Evolutionary conservation across 345 rosid genomes (phyloP).

Genomic region (Sapria himalayana): DNA sequence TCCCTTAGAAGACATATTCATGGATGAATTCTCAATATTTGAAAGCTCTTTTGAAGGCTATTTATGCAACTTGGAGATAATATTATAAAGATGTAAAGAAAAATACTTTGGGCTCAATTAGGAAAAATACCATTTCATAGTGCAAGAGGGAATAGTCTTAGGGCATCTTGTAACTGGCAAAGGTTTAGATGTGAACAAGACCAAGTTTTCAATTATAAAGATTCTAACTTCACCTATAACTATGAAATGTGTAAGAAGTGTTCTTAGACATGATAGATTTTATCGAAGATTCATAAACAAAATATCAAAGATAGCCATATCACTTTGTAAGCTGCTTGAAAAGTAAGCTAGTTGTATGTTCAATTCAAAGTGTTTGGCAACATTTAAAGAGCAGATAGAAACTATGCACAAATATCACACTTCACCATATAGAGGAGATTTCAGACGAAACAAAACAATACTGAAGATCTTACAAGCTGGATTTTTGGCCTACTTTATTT

Average conservation of each 20-base stretch:
- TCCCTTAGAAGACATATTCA: no score
- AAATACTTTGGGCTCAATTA: background rate
- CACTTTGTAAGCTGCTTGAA: background rate
- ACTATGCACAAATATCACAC: no score
- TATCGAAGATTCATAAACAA: background rate
- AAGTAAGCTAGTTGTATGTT: background rate
- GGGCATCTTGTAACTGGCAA: background rate
- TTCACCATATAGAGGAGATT: no score
- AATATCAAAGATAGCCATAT: background rate
- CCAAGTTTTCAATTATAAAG: background rate
- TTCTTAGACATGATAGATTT: background rate
- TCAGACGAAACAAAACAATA: no score
- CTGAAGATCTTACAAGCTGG: background rate
- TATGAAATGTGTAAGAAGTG: background rate
- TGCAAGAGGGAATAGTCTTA: background rate
- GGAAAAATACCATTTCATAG: background rate
- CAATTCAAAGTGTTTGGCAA: background rate
- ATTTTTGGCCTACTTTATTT: background rate
- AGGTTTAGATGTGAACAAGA: background rate
- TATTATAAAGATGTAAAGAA: background rate
- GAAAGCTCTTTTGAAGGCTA: background rate
- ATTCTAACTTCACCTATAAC: background rate
- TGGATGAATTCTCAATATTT: background rate
- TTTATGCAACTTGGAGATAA: background rate
- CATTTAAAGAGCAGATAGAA: no score